phyloP scores from a whole-genome alignment of 1,139 yeast species.

The Scheffersomyces titani region DNA sequence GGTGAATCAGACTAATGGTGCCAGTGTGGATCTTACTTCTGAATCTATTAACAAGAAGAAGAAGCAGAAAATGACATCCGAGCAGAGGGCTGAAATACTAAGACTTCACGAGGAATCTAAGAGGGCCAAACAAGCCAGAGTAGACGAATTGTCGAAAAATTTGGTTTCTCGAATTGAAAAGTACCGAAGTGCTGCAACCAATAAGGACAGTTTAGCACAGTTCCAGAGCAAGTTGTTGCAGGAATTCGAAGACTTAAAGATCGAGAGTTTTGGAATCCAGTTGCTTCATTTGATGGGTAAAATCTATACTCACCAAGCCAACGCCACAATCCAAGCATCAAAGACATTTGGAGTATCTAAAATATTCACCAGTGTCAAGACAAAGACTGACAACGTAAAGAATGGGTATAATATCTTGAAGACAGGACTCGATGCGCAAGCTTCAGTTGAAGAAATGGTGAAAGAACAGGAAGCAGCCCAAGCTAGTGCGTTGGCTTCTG shows the following conservation, averaged over 20 bases:
- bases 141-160: constrained; percentile 50
- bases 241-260: constrained; percentile 62
- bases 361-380: constrained; percentile 50
- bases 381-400: constrained; percentile 39
- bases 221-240: constrained; percentile 43
- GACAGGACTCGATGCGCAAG: constrained; percentile 46
- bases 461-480: constrained; percentile 53
- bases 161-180: constrained; percentile 48
- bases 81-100: constrained; percentile 56
- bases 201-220: constrained; percentile 34
- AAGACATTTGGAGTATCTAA: constrained; percentile 52
- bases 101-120: constrained; percentile 58
- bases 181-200: constrained; percentile 27
- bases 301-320: constrained; percentile 62
- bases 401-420: constrained; percentile 42
- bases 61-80: constrained; percentile 45
- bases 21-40: constrained; percentile 6
- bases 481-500: constrained; percentile 29
- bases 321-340: constrained; percentile 36
- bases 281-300: constrained; percentile 59
- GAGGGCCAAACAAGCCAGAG: constrained; percentile 54
- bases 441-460: constrained; percentile 40
- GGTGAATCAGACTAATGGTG: neutral
- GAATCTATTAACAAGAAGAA: constrained; percentile 23
- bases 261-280: constrained; percentile 51